These are phyloP conservation scores for Rhizophagus prolifer DNA, from an alignment of 192 early-diverging fungal species.

Conservation along the genomic window DNA sequence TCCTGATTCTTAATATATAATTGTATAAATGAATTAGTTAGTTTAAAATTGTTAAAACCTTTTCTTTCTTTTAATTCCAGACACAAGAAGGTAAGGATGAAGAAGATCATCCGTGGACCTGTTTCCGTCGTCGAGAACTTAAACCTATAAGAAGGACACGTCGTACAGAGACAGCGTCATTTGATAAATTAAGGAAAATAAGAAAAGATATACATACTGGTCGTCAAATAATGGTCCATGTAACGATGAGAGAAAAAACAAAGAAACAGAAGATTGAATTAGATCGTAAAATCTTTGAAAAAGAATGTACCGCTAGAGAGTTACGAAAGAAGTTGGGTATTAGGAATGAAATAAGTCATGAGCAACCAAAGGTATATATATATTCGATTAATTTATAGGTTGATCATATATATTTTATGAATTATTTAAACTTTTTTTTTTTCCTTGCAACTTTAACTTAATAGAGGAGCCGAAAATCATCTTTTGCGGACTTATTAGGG, in stretches of 20 bases:
- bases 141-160: slow-evolving; percentile 84
- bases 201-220: slow-evolving; percentile 78
- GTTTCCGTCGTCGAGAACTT: slow-evolving; percentile 94
- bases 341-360: slow-evolving; percentile 44
- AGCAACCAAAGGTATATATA: neutral
- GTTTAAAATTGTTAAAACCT: neutral
- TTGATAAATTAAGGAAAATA: slow-evolving; percentile 83
- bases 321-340: slow-evolving; percentile 71
- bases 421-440: slow-evolving; percentile 41
- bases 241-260: slow-evolving; percentile 72
- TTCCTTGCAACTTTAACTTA: neutral
- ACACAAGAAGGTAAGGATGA: slow-evolving; percentile 43
- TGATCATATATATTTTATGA: neutral
- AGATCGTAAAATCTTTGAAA: slow-evolving; percentile 78
- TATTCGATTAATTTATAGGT: neutral
- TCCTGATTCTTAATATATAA: neutral
- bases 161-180: slow-evolving; percentile 78
- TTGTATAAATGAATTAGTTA: too few relatives aligned
- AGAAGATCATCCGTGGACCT: slow-evolving; percentile 92
- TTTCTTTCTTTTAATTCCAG: slow-evolving; percentile 60
- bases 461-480: slow-evolving; percentile 46
- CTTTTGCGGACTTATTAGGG: slow-evolving; percentile 37
- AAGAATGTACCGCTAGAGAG: slow-evolving; percentile 60
- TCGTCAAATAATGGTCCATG: slow-evolving; percentile 76
- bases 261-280: slow-evolving; percentile 71